phyloP scores from a whole-genome alignment of 2,329 filamentous ascomycete genomes.

The Sporothrix schenckii region DNA sequence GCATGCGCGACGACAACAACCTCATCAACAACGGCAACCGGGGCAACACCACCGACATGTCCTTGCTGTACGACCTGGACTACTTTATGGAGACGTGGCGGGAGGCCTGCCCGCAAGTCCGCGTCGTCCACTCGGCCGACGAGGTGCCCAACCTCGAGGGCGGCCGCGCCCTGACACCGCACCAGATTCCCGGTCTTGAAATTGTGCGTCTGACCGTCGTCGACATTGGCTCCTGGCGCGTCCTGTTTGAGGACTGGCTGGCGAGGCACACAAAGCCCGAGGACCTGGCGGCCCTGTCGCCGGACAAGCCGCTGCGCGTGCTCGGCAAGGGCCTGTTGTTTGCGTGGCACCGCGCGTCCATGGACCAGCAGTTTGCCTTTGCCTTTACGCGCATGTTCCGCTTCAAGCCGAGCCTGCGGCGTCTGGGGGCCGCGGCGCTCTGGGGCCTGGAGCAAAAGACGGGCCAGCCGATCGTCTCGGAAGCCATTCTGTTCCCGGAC shows the following conservation, averaged over 20 bases:
- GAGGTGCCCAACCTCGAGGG: slow-evolving; percentile 19
- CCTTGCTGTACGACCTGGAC: slow-evolving; percentile 31
- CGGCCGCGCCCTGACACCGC: neutral
- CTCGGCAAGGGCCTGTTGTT: slow-evolving; percentile 17
- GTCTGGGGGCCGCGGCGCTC: slow-evolving; percentile 20
- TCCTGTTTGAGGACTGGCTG: slow-evolving; percentile 35
- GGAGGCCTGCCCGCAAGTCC: slow-evolving; percentile 34
- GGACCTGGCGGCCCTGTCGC: slow-evolving; percentile 12
- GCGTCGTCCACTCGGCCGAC: slow-evolving; percentile 30
- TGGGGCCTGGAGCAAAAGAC: slow-evolving; percentile 19
- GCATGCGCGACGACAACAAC: slow-evolving; percentile 36
- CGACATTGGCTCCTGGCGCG: slow-evolving; percentile 35
- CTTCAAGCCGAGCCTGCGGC: slow-evolving; percentile 16
- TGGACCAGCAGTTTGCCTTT: slow-evolving; percentile 35
- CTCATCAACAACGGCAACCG: slow-evolving; percentile 32
- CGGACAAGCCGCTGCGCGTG: slow-evolving; percentile 31
- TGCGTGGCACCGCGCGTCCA: slow-evolving; percentile 23
- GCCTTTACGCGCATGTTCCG: slow-evolving; percentile 36
- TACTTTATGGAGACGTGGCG: slow-evolving; percentile 32
- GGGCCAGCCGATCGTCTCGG: slow-evolving; percentile 15
- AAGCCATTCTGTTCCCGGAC: slow-evolving; percentile 27
- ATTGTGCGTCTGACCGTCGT: slow-evolving; percentile 32
- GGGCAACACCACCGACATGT: slow-evolving; percentile 28
- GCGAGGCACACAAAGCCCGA: neutral
- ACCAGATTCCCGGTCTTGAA: neutral